phyloP scores from a whole-genome alignment of 1,284 basidiomycete species.

The Coniferiporia sulphurascens region DNA sequence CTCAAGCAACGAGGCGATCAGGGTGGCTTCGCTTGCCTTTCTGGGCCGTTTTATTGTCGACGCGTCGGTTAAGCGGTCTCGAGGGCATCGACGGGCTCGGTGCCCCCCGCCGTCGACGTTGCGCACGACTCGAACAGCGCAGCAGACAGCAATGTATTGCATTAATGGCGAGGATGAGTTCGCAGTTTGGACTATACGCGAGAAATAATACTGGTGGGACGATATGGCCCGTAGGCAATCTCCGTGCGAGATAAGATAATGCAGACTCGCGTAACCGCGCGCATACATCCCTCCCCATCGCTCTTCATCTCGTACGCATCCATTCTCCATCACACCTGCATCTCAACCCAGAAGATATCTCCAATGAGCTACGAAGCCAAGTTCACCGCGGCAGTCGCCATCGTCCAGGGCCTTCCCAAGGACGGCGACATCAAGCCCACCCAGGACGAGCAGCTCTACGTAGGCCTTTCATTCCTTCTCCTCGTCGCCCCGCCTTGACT shows the following conservation, averaged over 20 bases:
- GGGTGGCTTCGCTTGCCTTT: no score
- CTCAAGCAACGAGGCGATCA: not conserved
- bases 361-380: slow-evolving; percentile 43
- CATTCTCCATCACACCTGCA: slow-evolving; percentile 1
- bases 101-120: not conserved
- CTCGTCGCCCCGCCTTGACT: slow-evolving; percentile 15
- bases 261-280: not conserved
- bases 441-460: slow-evolving; percentile 74
- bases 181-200: not conserved
- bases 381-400: slow-evolving; percentile 77
- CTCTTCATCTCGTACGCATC: not conserved
- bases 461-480: slow-evolving; percentile 33
- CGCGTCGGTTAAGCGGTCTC: not conserved
- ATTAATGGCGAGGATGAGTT: not conserved
- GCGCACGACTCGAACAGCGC: not conserved
- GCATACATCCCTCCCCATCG: not conserved
- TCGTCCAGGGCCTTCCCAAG: slow-evolving; percentile 70
- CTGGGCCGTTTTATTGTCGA: no score
- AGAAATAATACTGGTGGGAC: not conserved
- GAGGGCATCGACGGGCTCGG: not conserved
- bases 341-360: slow-evolving; percentile 14
- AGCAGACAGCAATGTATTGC: not conserved
- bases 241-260: slow-evolving; percentile 11
- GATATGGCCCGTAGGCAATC: not conserved
- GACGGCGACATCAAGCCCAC: slow-evolving; percentile 77